Evolutionary conservation across 441 rosid genomes (phyloP).

Genomic region (Viola pubescens): DNA sequence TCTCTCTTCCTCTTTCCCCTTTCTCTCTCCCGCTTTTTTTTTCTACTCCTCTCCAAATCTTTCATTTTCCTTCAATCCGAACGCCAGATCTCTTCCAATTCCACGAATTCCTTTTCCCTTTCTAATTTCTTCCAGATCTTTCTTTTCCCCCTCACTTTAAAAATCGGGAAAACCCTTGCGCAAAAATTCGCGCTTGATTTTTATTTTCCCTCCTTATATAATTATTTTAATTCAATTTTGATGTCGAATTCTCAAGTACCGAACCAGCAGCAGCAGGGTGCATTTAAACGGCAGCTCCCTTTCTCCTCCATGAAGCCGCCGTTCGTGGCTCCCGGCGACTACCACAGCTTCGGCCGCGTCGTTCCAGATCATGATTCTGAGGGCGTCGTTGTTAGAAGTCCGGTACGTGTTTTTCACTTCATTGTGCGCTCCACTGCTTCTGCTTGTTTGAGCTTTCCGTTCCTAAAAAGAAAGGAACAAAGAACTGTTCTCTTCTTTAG

Average conservation of each 20-base stretch:
- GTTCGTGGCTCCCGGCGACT: constrained; percentile 51
- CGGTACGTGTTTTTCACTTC: constrained; percentile 33
- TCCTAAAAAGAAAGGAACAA: too few species aligned
- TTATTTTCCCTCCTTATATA: background rate
- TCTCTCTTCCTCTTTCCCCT: constrained; percentile 28
- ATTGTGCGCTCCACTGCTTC: background rate
- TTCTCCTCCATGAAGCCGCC: constrained; percentile 58
- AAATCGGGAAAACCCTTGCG: background rate
- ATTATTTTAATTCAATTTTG: background rate
- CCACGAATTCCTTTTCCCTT: constrained; percentile 9
- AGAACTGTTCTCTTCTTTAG: background rate
- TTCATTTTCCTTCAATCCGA: constrained; percentile 2
- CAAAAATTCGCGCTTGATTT: background rate
- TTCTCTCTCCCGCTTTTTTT: constrained; percentile 38
- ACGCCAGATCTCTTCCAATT: constrained; percentile 21
- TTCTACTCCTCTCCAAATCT: background rate
- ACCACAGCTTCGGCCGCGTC: constrained; percentile 51
- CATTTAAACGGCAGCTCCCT: constrained; percentile 39
- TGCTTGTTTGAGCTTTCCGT: background rate
- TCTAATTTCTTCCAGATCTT: background rate
- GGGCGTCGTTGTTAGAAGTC: constrained; percentile 43
- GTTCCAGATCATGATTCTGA: constrained; percentile 39
- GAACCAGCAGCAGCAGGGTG: constrained; percentile 13
- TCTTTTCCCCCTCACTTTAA: background rate
- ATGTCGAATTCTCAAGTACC: constrained; percentile 46